A percentile compares a stretch with the other conserved stretches of the same genome.
Evolutionary conservation across 192 early-diverging fungal genomes (phyloP).

Genomic region (Entophlyctis helioformis): DNA sequence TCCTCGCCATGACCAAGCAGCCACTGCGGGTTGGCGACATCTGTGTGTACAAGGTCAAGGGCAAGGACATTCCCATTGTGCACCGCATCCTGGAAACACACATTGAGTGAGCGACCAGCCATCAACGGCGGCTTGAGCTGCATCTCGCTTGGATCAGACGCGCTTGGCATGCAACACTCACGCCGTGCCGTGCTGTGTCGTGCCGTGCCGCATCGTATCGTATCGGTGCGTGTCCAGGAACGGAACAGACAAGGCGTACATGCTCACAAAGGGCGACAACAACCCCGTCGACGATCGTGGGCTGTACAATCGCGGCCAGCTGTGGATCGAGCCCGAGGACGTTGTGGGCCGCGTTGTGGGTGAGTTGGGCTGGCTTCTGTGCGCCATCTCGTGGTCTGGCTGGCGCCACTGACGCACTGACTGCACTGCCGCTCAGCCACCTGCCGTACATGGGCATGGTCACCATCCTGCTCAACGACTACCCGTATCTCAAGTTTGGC

Average conservation of each 20-base stretch:
- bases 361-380: conserved; percentile 3
- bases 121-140: too few relatives aligned
- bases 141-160: too few relatives aligned
- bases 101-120: conserved; percentile 51
- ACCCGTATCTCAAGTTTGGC: conserved; percentile 79
- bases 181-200: not conserved
- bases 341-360: conserved; percentile 81
- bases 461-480: conserved; percentile 95
- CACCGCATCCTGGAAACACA: conserved; percentile 94
- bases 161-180: too few relatives aligned
- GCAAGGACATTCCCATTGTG: conserved; percentile 88
- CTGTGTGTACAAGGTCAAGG: conserved; percentile 82
- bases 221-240: conserved; percentile 1
- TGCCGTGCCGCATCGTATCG: not conserved
- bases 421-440: too few relatives aligned
- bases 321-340: conserved; percentile 86
- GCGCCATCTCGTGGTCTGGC: not conserved
- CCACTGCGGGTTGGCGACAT: conserved; percentile 86
- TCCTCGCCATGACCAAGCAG: conserved; percentile 59
- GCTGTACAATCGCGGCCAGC: conserved; percentile 67
- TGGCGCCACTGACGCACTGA: too few relatives aligned
- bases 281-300: conserved; percentile 85
- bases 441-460: conserved; percentile 91
- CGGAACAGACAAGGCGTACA: conserved; percentile 61
- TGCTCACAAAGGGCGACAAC: conserved; percentile 97